Evolutionary conservation across 176 grass and related monocot species (phyloP).

Genomic region (Avena eriantha): DNA sequence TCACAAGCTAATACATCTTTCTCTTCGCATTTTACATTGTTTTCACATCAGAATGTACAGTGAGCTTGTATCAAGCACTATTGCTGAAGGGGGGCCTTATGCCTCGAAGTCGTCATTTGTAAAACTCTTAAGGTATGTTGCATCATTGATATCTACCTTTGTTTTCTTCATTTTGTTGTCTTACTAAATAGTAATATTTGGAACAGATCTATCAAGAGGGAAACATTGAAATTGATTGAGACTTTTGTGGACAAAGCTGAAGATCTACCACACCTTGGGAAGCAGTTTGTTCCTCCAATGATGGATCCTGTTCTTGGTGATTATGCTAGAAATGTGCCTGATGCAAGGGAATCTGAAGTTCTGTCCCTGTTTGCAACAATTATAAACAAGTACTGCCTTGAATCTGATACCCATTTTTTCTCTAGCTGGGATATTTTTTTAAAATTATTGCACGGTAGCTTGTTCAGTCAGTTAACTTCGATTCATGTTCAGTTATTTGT

Average conservation of each 20-base stretch:
- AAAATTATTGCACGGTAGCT: not conserved
- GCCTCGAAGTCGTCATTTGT: constrained; percentile 97
- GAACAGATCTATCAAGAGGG: constrained; percentile 95
- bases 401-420: constrained; percentile 21
- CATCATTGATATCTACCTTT: constrained; percentile 5
- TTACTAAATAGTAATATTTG: constrained; percentile 41
- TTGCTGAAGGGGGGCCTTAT: constrained; percentile 96
- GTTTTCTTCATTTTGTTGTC: not conserved
- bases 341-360: constrained; percentile 99
- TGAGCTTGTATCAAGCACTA: constrained; percentile 94
- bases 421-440: constrained; percentile 14
- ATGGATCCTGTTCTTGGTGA: constrained; percentile 97
- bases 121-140: constrained; percentile 83
- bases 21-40: constrained; percentile 24
- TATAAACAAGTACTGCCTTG: constrained; percentile 89
- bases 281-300: constrained; percentile 99
- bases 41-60: constrained; percentile 93
- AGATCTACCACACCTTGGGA: constrained; percentile 91
- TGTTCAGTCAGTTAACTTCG: constrained; percentile 21
- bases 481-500: constrained; percentile 3
- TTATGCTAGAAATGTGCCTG: constrained; percentile 98
- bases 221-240: constrained; percentile 98
- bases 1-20: not conserved
- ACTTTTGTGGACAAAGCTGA: constrained; percentile 99
- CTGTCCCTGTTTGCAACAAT: constrained; percentile 93